These are phyloP conservation scores for Remersonia thermophila DNA, from an alignment of 2,329 filamentous ascomycete genomes.

Conservation along the genomic window DNA sequence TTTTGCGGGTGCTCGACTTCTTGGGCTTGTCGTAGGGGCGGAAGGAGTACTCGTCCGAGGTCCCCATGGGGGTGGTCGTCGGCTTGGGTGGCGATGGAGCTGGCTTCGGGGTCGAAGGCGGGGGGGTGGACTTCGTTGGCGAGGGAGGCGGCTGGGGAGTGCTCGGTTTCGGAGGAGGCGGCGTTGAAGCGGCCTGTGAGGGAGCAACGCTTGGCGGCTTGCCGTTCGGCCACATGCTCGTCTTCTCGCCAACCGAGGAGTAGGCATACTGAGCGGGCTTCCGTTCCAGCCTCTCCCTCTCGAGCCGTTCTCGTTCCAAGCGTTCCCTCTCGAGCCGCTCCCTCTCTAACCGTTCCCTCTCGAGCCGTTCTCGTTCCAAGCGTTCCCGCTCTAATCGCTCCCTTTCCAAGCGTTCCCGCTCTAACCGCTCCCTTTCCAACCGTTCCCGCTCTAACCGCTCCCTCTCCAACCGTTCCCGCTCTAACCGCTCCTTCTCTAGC, in stretches of 20 bases:
- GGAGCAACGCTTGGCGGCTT: conserved; percentile 31
- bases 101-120: conserved; percentile 17
- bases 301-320: no score
- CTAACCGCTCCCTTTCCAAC: no score
- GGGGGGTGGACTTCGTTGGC: conserved; percentile 4
- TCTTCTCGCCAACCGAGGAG: conserved; percentile 55
- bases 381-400: conserved; percentile 21
- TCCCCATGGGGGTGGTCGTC: conserved; percentile 38
- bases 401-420: conserved; percentile 19
- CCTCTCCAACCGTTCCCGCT: no score
- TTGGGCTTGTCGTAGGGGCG: conserved; percentile 64
- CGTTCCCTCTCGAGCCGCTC: conserved; percentile 20
- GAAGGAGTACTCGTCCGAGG: conserved; percentile 58
- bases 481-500: no score
- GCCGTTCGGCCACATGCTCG: conserved; percentile 56
- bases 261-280: conserved; percentile 47
- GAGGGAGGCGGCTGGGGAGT: conserved; percentile 14
- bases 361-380: conserved; percentile 19
- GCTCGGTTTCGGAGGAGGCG: conserved; percentile 18
- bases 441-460: no score
- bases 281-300: conserved; percentile 16
- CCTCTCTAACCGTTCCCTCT: no score
- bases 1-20: conserved; percentile 39
- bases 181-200: conserved; percentile 19
- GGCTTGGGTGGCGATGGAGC: conserved; percentile 28